These are phyloP conservation scores for Neofusicoccum umdonicola DNA, from an alignment of 2,329 filamentous ascomycete species.

Conservation along the genomic window DNA sequence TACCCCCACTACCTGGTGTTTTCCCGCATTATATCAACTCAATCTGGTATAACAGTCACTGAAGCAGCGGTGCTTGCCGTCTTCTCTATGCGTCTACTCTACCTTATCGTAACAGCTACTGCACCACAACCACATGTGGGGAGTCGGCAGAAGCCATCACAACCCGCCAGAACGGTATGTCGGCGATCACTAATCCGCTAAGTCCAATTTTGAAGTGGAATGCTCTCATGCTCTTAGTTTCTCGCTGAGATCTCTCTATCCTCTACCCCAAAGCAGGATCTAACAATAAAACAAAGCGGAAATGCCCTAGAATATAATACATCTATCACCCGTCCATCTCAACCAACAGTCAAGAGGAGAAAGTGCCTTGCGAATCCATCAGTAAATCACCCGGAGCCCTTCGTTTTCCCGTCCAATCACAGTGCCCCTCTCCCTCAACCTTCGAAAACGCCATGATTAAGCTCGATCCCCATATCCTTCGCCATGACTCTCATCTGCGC, in stretches of 20 bases:
- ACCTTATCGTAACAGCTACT: too few species aligned
- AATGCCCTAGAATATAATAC: background rate
- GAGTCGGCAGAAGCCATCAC: too few species aligned
- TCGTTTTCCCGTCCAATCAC: background rate
- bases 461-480: conserved; percentile 84
- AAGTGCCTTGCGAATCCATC: background rate
- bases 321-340: too few species aligned
- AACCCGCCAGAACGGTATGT: background rate
- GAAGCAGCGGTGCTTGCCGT: too few species aligned
- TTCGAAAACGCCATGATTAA: conserved; percentile 86
- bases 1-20: too few species aligned
- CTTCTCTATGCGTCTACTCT: too few species aligned
- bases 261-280: background rate
- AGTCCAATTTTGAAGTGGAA: too few species aligned
- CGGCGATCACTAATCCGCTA: too few species aligned
- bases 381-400: too few species aligned
- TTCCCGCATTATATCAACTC: too few species aligned
- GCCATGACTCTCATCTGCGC: conserved; percentile 82
- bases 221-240: background rate
- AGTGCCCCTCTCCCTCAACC: conserved; percentile 50
- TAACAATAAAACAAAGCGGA: background rate
- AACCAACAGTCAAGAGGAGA: background rate
- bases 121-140: too few species aligned
- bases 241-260: background rate
- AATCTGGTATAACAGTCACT: too few species aligned